A percentile compares a stretch with the other conserved stretches of the same genome.
phyloP scores from a whole-genome alignment of 352 stramenopile genomes.

The Pythium rhizo-oryzae region DNA sequence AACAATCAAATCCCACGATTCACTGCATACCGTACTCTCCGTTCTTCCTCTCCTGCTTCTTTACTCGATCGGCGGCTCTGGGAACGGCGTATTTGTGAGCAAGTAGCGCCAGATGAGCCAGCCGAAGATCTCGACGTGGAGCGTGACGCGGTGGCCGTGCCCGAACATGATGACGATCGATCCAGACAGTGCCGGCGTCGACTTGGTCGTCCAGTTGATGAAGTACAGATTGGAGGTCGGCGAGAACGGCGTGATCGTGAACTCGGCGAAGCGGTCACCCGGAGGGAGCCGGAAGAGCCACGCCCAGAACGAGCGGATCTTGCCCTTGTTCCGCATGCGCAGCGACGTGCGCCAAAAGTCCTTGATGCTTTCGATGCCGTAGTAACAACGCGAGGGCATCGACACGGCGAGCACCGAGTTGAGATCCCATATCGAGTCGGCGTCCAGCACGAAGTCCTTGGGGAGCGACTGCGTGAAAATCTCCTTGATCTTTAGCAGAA shows the following conservation, averaged over 20 bases:
- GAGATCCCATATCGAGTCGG: conserved; percentile 83
- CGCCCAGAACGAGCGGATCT: conserved; percentile 87
- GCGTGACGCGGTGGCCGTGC: conserved; percentile 77
- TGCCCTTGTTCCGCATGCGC: conserved; percentile 88
- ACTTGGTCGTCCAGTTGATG: conserved; percentile 87
- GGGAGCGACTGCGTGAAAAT: conserved; percentile 86
- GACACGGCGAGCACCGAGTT: conserved; percentile 86
- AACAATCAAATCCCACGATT: not conserved
- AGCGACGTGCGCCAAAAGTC: conserved; percentile 86
- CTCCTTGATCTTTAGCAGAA: conserved; percentile 87
- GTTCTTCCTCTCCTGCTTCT: not conserved
- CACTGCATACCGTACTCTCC: not conserved
- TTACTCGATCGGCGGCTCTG: conserved; percentile 61
- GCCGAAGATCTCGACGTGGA: conserved; percentile 85
- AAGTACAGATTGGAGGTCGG: conserved; percentile 77
- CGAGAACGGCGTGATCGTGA: conserved; percentile 79
- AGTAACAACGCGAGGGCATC: conserved; percentile 87
- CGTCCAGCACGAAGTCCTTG: conserved; percentile 86
- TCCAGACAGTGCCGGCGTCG: conserved; percentile 60
- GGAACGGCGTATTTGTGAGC: conserved; percentile 83
- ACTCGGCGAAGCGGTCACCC: conserved; percentile 75
- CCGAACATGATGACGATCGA: conserved; percentile 89
- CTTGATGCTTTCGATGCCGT: conserved; percentile 87
- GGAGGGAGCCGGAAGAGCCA: conserved; percentile 81
- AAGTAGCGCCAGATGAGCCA: conserved; percentile 88